Evolutionary conservation across 495 filamentous ascomycete species (phyloP).

Genomic region (Alectoria sarmentosa): DNA sequence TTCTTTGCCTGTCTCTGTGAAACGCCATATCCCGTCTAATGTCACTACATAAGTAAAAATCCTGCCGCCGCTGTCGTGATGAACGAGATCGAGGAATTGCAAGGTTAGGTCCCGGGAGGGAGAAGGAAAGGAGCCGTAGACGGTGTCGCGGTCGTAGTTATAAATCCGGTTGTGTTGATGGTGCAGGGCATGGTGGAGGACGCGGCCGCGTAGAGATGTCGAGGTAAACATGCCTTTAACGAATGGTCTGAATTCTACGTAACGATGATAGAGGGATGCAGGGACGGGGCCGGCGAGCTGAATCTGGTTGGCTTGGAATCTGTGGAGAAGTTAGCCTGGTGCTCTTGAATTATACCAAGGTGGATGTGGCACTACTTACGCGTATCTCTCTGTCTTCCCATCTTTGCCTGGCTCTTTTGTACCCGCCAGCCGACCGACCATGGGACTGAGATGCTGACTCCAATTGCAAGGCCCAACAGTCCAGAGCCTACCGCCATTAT

Average conservation of each 20-base stretch:
- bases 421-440: slow-evolving; percentile 76
- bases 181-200: slow-evolving; percentile 78
- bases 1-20: slow-evolving; percentile 91
- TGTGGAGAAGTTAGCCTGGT: slow-evolving; percentile 29
- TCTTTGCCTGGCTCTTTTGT: slow-evolving; percentile 57
- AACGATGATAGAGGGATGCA: slow-evolving; percentile 72
- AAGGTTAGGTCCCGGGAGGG: slow-evolving; percentile 56
- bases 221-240: slow-evolving; percentile 83
- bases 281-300: slow-evolving; percentile 82
- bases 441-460: slow-evolving; percentile 78
- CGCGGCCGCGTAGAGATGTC: slow-evolving; percentile 63
- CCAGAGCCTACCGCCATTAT: slow-evolving; percentile 69
- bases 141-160: slow-evolving; percentile 69
- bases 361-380: slow-evolving; percentile 42
- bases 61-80: slow-evolving; percentile 75
- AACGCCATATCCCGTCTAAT: slow-evolving; percentile 75
- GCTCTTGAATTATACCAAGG: neutral
- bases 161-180: slow-evolving; percentile 86
- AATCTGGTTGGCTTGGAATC: slow-evolving; percentile 90
- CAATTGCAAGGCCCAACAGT: slow-evolving; percentile 70
- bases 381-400: slow-evolving; percentile 59
- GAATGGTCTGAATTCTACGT: slow-evolving; percentile 86
- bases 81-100: slow-evolving; percentile 78
- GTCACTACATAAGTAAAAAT: slow-evolving; percentile 92
- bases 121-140: slow-evolving; percentile 54